Conservation (phyloP, 495 filamentous ascomycete genomes). For the Neurospora cerealis region DNA sequence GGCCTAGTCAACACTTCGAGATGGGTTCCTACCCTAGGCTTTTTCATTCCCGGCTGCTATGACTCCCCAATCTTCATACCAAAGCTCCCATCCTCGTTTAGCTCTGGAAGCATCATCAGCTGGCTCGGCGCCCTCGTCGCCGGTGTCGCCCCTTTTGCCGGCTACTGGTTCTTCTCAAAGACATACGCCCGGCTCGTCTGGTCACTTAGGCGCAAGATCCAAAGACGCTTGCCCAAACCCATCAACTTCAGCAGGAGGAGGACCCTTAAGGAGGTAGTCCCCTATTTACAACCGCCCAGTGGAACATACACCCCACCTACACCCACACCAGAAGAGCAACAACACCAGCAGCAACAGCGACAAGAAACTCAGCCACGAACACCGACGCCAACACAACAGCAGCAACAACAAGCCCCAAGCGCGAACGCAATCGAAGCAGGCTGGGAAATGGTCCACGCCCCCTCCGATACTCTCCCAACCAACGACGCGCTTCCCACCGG, state of each 20-base stretch:
- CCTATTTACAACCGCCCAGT: neutral
- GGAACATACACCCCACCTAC: neutral
- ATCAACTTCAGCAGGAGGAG: conserved; percentile 6
- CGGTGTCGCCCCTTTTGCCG: conserved; percentile 25
- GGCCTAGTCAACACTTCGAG: conserved; percentile 30
- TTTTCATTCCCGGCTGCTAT: conserved; percentile 40
- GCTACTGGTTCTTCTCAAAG: conserved; percentile 17
- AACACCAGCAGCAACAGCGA: neutral
- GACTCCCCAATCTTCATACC: conserved; percentile 36
- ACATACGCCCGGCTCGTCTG: conserved; percentile 3
- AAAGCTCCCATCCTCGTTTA: conserved; percentile 17
- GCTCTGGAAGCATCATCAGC: conserved; percentile 7
- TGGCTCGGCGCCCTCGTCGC: conserved; percentile 24
- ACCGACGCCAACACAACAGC: neutral
- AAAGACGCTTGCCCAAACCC: conserved; percentile 8
- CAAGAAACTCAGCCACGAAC: neutral
- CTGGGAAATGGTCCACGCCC: neutral
- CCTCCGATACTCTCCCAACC: neutral
- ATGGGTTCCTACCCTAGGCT: conserved; percentile 31
- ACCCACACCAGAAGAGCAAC: neutral
- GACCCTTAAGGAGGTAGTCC: neutral
- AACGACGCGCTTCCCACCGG: conserved; percentile 8
- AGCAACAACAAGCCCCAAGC: neutral
- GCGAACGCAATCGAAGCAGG: neutral
- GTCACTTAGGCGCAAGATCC: conserved; percentile 7